phyloP scores from a whole-genome alignment of 305 asterid genomes.

The Fraxinus albicans region DNA sequence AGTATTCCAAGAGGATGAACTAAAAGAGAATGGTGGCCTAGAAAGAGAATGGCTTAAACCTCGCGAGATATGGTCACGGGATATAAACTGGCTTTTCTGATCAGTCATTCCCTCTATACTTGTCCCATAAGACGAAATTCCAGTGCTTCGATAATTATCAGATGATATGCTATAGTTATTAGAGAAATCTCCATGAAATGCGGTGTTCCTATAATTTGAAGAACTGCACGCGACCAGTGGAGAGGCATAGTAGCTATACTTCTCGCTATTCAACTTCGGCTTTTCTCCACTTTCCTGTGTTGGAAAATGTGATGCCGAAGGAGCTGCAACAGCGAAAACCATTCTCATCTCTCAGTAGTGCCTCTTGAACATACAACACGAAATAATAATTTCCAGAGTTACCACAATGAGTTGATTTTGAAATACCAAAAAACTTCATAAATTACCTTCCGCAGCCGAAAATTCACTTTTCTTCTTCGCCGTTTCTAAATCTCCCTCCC shows the following conservation, averaged over 20 bases:
- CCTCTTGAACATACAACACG: constrained; percentile 23
- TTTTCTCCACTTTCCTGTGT: constrained; percentile 41
- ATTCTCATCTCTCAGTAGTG: constrained; percentile 19
- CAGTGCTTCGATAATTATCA: constrained; percentile 31
- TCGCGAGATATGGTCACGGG: constrained; percentile 26
- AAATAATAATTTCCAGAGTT: constrained; percentile 22
- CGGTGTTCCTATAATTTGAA: constrained; percentile 26
- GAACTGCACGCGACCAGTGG: constrained; percentile 37
- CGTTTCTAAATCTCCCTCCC: constrained; percentile 42
- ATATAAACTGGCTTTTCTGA: constrained; percentile 28
- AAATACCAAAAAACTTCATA: constrained; percentile 15
- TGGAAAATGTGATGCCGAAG: constrained; percentile 37
- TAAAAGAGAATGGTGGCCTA: constrained; percentile 39
- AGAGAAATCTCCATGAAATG: constrained; percentile 33
- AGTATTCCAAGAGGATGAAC: constrained; percentile 44
- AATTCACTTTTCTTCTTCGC: constrained; percentile 33
- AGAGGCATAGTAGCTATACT: constrained; percentile 28
- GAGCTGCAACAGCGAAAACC: constrained; percentile 43
- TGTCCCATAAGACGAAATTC: constrained; percentile 31
- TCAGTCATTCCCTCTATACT: constrained; percentile 27
- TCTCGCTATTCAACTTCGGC: constrained; percentile 38
- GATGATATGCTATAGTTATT: constrained; percentile 27
- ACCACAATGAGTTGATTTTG: constrained; percentile 20
- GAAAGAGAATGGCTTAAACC: constrained; percentile 33
- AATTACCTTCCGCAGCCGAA: constrained; percentile 55